Conservation (phyloP, 2,329 filamentous ascomycete species). For the Penicillium glabrum region DNA sequence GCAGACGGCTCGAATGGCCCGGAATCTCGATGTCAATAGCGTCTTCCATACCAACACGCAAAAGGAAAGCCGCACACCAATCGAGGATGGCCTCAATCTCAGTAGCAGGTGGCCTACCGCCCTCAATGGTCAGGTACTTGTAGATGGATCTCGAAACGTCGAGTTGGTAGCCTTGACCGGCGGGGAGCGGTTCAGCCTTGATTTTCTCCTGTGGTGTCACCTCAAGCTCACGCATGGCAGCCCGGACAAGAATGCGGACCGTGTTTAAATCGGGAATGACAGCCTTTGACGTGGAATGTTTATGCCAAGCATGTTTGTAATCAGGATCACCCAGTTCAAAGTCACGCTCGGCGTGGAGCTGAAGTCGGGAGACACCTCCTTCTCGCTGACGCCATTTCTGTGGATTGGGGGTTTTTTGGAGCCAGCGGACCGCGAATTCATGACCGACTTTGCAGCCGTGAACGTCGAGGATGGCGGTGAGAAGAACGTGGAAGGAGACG, state of each 20-base stretch:
- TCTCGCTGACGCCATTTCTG: constrained; percentile 17
- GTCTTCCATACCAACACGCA: constrained; percentile 26
- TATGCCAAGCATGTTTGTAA: constrained; percentile 27
- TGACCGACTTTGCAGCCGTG: constrained; percentile 51
- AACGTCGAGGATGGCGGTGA: constrained; percentile 55
- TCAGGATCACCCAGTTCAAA: constrained; percentile 17
- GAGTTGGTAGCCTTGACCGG: background rate
- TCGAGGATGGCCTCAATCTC: constrained; percentile 26
- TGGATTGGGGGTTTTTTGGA: constrained; percentile 12
- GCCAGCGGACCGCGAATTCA: constrained; percentile 51
- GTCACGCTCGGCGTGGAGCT: background rate
- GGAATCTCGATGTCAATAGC: constrained; percentile 37
- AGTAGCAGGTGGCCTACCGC: constrained; percentile 16
- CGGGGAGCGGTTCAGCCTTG: background rate
- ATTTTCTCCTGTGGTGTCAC: background rate
- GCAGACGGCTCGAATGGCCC: constrained; percentile 28
- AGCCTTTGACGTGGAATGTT: constrained; percentile 26
- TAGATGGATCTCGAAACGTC: background rate
- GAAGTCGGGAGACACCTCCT: constrained; percentile 29
- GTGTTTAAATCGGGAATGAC: constrained; percentile 36
- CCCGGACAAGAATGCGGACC: constrained; percentile 37
- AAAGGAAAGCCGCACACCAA: constrained; percentile 36
- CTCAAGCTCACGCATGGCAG: constrained; percentile 11
- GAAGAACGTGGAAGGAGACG: constrained; percentile 52
- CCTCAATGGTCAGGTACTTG: background rate